Base-by-base conservation (phyloP, 106 monocot species). In the Allium cepa region DNA sequence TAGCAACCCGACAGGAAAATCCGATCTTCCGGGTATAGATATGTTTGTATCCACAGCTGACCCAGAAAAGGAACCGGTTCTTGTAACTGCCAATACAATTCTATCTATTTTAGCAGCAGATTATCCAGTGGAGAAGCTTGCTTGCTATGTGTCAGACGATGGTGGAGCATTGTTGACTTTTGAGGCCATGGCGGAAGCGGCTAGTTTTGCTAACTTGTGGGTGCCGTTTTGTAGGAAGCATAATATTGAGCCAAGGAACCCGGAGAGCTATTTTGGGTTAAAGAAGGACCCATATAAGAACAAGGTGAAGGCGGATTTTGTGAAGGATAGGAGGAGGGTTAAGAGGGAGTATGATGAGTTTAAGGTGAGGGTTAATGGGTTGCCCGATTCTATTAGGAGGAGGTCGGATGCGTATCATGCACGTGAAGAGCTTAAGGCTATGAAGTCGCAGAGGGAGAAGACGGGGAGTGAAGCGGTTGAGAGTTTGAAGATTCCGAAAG, bases 281-380 rank as follows among this genome's bases (percentile, higher is more conserved):
- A 94, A 85, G 72, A 79, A 77, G 58, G 93, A 89, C 72, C 93
- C 89, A 7, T 89, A 80, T 66, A 94, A 87, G 79, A 82, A 84
- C 73, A 89, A 94, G 72, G 84, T 94, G 36, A 82, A 78, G 26
- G 49, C 70, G 0, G 94, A 94, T 69, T 94, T 94, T 63, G 94
- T 94, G 60, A 84, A 81, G 72, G 90, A 90, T 60, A 66, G 94
- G 75, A 76, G 94, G 57, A 60, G 90, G 56, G 62, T 81, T 11
- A 94, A 94, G 81, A 57, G 94, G n/a, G 94, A 94, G 57, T 94
- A 87, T 53, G 94, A 94, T 52, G 94, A 94, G 85, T 94, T 87
- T 70, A 94, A 94, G 76, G 94, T 94, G 14, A 69, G 94, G 10
- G 79, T 94, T 36, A 94, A 94, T 71, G 80, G 82, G 47, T 58